These are phyloP conservation scores for Paradendryphiella salina DNA, from an alignment of 2,329 filamentous ascomycete species.

Conservation along the genomic window DNA sequence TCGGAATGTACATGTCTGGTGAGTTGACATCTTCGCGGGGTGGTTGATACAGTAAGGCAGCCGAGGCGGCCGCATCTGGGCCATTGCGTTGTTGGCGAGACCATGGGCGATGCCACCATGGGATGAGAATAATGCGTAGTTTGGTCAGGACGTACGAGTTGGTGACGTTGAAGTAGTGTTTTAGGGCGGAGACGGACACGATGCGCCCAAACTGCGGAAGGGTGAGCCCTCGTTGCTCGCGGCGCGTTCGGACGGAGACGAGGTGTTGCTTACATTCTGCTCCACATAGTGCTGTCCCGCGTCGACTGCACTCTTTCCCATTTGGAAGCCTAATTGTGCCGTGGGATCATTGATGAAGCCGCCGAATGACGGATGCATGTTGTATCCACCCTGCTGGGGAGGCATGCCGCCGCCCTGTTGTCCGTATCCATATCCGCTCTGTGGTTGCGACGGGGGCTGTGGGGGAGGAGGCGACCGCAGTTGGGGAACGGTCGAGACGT, in stretches of 20 bases:
- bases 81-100: slow-evolving; percentile 79
- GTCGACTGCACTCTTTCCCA: slow-evolving; percentile 87
- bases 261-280: slow-evolving; percentile 76
- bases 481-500: slow-evolving; percentile 97
- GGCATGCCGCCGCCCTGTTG: slow-evolving; percentile 58
- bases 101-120: slow-evolving; percentile 98
- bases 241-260: background rate
- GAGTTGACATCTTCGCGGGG: slow-evolving; percentile 96
- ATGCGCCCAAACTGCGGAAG: slow-evolving; percentile 69
- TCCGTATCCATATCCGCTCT: slow-evolving; percentile 70
- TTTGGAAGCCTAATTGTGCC: slow-evolving; percentile 90
- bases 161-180: slow-evolving; percentile 99
- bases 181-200: slow-evolving; percentile 88
- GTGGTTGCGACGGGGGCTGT: slow-evolving; percentile 68
- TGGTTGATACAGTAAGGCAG: slow-evolving; percentile 66
- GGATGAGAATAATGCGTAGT: slow-evolving; percentile 89
- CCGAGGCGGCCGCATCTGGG: slow-evolving; percentile 19
- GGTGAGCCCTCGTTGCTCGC: slow-evolving; percentile 1
- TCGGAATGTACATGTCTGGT: slow-evolving; percentile 97
- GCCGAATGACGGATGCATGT: slow-evolving; percentile 68
- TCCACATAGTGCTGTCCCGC: slow-evolving; percentile 94
- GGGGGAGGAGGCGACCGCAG: slow-evolving; percentile 91
- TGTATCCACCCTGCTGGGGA: slow-evolving; percentile 48
- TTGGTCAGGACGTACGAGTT: slow-evolving; percentile 97
- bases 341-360: slow-evolving; percentile 96